Percentiles rank a stretch among this genome's conserved stretches.
These are phyloP conservation scores for Saitozyma sp. DNA, from an alignment of 768 basidiomycete genomes.

Conservation along the genomic window DNA sequence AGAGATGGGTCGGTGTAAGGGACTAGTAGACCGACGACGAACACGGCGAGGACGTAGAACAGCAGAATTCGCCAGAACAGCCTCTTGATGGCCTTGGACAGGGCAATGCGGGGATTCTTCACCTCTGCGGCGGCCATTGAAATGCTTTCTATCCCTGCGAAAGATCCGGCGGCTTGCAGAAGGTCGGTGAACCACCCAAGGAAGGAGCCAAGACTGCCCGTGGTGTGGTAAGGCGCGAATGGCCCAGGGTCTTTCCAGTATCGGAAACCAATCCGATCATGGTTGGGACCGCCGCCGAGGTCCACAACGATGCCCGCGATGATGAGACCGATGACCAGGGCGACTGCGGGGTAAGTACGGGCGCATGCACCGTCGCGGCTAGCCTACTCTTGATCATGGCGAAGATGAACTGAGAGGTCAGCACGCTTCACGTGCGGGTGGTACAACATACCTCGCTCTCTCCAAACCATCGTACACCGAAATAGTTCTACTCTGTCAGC, in stretches of 20 bases:
- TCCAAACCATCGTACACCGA: no score
- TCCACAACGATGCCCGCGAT: conserved; percentile 66
- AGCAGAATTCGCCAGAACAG: conserved; percentile 77
- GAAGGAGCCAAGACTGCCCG: conserved; percentile 56
- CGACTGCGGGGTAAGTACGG: conserved; percentile 8
- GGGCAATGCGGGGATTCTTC: conserved; percentile 71
- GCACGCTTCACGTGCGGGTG: neutral
- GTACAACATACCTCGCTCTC: neutral
- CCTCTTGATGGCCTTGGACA: conserved; percentile 67
- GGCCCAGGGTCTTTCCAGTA: conserved; percentile 61
- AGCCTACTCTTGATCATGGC: conserved; percentile 19
- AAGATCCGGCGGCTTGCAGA: conserved; percentile 68
- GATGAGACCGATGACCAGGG: conserved; percentile 32
- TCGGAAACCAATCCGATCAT: conserved; percentile 55
- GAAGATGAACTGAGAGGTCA: conserved; percentile 26
- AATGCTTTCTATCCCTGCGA: conserved; percentile 88
- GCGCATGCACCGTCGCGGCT: no score
- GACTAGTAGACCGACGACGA: no score
- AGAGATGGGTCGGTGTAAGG: no score
- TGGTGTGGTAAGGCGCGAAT: conserved; percentile 10
- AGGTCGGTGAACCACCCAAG: conserved; percentile 68
- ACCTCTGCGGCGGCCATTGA: conserved; percentile 60
- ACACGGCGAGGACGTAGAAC: conserved; percentile 54
- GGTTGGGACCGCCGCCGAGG: conserved; percentile 80
- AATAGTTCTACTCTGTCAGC: no score